phyloP scores from a whole-genome alignment of 2,329 filamentous ascomycete genomes.

The Albophoma yamanashiensis region DNA sequence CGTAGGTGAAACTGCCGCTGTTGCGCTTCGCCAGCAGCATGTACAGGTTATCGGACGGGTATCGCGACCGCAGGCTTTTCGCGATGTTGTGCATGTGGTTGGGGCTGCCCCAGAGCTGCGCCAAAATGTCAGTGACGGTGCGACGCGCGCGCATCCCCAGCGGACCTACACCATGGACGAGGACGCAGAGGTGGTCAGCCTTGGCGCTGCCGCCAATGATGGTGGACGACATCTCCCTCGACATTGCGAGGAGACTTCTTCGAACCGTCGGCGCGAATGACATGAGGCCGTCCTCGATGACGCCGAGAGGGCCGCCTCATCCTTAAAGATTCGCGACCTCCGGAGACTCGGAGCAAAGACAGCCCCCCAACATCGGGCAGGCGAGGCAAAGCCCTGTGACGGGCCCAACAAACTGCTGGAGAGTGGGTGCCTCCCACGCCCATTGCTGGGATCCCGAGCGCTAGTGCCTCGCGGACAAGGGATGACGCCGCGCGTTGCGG shows the following conservation, averaged over 20 bases:
- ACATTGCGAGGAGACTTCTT: not conserved
- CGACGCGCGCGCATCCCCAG: not conserved
- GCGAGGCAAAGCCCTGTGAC: not conserved
- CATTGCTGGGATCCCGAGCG: not conserved
- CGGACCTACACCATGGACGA: slow-evolving; percentile 61
- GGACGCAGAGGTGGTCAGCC: slow-evolving; percentile 63
- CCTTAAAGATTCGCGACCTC: not conserved
- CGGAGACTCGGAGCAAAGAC: not conserved
- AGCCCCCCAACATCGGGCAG: not conserved
- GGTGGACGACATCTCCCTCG: slow-evolving; percentile 7
- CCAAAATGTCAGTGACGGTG: slow-evolving; percentile 3
- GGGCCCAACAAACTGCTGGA: not conserved
- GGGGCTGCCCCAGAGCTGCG: slow-evolving; percentile 68
- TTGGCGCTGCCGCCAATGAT: slow-evolving; percentile 38
- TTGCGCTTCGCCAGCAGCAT: slow-evolving; percentile 65
- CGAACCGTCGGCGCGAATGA: not conserved
- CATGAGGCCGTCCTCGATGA: not conserved
- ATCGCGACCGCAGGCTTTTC: slow-evolving; percentile 49
- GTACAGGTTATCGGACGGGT: slow-evolving; percentile 53
- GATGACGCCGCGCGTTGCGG: not conserved
- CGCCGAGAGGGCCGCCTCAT: not conserved
- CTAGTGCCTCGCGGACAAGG: not conserved
- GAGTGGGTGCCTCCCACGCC: not conserved
- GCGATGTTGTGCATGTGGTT: slow-evolving; percentile 60
- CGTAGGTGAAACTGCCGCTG: slow-evolving; percentile 60